Evolutionary conservation across 345 rosid species (phyloP).

Genomic region (Salix arbutifolia): DNA sequence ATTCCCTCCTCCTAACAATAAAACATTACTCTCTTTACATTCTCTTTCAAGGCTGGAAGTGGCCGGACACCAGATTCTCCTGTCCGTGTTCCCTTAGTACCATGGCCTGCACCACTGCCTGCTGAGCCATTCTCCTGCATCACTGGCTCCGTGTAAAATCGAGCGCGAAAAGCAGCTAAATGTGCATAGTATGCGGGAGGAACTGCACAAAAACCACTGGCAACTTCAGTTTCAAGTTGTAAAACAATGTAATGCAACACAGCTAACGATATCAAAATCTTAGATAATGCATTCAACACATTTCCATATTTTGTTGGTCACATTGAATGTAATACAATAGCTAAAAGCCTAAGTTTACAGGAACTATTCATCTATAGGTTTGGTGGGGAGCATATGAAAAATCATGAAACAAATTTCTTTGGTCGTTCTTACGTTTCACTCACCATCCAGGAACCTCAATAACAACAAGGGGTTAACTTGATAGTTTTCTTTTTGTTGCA

Average conservation of each 20-base stretch:
- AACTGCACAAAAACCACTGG: slow-evolving; percentile 42
- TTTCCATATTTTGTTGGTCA: not conserved
- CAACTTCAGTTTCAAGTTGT: not conserved
- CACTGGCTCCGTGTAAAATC: slow-evolving; percentile 94
- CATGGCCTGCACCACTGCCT: slow-evolving; percentile 28
- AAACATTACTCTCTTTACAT: slow-evolving; percentile 96
- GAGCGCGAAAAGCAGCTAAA: slow-evolving; percentile 94
- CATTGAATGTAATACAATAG: not conserved
- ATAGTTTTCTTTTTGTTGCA: not conserved
- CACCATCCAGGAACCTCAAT: not conserved
- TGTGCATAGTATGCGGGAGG: slow-evolving; percentile 99
- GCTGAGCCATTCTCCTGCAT: slow-evolving; percentile 68
- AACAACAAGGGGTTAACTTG: not conserved
- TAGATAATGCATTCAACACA: not conserved
- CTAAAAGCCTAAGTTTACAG: not conserved
- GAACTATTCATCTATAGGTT: not conserved
- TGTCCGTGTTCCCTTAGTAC: slow-evolving; percentile 31
- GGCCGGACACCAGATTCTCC: slow-evolving; percentile 75
- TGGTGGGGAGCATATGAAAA: not conserved
- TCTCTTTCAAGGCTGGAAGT: slow-evolving; percentile 92
- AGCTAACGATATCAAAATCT: not conserved
- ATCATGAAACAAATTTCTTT: not conserved
- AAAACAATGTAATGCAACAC: not conserved
- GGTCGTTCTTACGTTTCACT: not conserved
- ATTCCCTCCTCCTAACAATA: slow-evolving; percentile 48